These are phyloP conservation scores for Lichtheimia corymbifera DNA, from an alignment of 371 early-diverging fungal species.

Conservation along the genomic window DNA sequence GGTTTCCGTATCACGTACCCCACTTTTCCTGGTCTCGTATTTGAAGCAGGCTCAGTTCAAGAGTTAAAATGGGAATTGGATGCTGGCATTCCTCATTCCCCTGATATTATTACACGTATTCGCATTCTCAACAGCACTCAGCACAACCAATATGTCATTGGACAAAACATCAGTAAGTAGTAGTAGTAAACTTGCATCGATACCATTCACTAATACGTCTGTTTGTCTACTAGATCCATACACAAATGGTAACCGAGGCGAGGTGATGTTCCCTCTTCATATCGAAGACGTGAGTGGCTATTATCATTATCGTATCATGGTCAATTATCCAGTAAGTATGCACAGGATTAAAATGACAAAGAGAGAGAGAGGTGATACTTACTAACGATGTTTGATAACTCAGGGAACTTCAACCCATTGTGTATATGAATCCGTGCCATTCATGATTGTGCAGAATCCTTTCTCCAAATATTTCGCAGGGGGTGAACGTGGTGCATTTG, in stretches of 20 bases:
- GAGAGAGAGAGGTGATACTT: no score
- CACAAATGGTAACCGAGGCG: constrained; percentile 22
- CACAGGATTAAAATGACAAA: not conserved
- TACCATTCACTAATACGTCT: not conserved
- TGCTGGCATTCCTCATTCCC: constrained; percentile 15
- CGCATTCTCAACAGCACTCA: constrained; percentile 31
- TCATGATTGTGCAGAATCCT: constrained; percentile 28
- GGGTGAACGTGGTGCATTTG: constrained; percentile 11
- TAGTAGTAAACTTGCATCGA: not conserved
- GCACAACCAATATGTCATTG: constrained; percentile 27
- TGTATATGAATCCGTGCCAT: constrained; percentile 31
- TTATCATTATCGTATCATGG: constrained; percentile 38
- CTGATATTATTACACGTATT: constrained; percentile 33
- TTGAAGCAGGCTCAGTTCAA: constrained; percentile 18
- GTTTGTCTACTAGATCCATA: constrained; percentile 10
- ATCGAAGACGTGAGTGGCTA: constrained; percentile 21
- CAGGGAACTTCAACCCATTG: constrained; percentile 28
- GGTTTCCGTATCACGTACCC: constrained; percentile 34
- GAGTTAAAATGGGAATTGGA: constrained; percentile 29
- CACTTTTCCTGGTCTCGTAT: constrained; percentile 22
- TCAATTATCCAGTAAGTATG: constrained; percentile 14
- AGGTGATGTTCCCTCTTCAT: constrained; percentile 18
- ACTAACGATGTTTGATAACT: not conserved
- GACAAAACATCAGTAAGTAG: constrained; percentile 36
- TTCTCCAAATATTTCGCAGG: constrained; percentile 15